Evolutionary conservation across 1,284 basidiomycete species (phyloP).

Genomic region (Phylloboletellus chloephorus): DNA sequence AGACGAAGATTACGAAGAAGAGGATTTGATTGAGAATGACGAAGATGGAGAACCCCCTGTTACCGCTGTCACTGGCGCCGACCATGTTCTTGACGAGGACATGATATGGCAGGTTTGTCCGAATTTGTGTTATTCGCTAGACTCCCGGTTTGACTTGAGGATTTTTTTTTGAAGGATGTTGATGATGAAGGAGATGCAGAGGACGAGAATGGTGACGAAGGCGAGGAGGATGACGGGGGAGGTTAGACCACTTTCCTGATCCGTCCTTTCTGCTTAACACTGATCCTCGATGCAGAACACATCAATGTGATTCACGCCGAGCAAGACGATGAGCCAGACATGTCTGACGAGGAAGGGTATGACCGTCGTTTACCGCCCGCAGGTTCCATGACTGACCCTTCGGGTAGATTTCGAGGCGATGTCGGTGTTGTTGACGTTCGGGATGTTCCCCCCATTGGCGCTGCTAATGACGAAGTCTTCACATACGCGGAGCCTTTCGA

Average conservation of each 20-base stretch:
- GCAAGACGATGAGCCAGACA: constrained; percentile 56
- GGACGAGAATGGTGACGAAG: constrained; percentile 39
- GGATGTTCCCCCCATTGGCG: constrained; percentile 33
- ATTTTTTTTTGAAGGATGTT: constrained; percentile 47
- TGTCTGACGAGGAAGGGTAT: constrained; percentile 70
- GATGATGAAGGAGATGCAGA: constrained; percentile 54
- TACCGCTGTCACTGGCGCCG: constrained; percentile 35
- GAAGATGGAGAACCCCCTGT: constrained; percentile 47
- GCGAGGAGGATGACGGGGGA: constrained; percentile 42
- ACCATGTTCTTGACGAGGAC: constrained; percentile 46
- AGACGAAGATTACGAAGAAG: constrained; percentile 62
- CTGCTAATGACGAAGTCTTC: constrained; percentile 44
- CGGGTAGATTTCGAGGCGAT: constrained; percentile 45
- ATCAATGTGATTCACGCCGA: constrained; percentile 46
- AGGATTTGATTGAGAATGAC: constrained; percentile 50
- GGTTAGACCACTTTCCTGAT: constrained; percentile 26
- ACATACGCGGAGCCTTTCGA: constrained; percentile 49
- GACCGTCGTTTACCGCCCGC: constrained; percentile 14
- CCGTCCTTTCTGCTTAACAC: not conserved
- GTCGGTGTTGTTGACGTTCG: constrained; percentile 43
- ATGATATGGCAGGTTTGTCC: constrained; percentile 69
- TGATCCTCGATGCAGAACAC: constrained; percentile 24
- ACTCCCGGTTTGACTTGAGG: constrained; percentile 3
- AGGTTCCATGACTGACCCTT: constrained; percentile 13
- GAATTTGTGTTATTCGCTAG: not conserved